Evolutionary conservation across 2,329 filamentous ascomycete species (phyloP), one percentile per base, ranked within the genome.

Genomic region (Paecilomyces sp.): DNA sequence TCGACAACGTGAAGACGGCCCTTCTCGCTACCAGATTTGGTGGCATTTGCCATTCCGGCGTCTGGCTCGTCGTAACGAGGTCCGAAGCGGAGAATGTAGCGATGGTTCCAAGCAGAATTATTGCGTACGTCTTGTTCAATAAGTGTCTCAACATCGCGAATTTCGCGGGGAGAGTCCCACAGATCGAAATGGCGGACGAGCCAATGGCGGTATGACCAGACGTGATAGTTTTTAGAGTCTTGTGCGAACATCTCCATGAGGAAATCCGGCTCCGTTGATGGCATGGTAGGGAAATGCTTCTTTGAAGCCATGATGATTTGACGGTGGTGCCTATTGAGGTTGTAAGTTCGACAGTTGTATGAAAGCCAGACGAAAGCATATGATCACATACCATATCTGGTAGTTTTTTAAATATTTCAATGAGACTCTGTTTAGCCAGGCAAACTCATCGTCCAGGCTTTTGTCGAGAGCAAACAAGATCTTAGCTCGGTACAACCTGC

Each of bases 211-310:
- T 97, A 99, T 58, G 88, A 91, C 94, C 94, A 99, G 55, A 97
- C 94, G 73, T 99, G 94, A 74, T 99, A 97, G 79, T 99, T 99
- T 79, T 99, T 99, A 56, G 89, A 85, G 73, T 99, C 94, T 67
- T 89, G 83, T 50, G 82, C 83, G 58, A 99, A 87, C 84, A 99
- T 97, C 54, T 82, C 76, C 61, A 82, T 83, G 61, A 97, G 83
- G 73, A 97, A 97, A 13, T 81, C 81, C 22, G 83, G 80, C 77
- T 99, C 94, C 3, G 83, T 84, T 3, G 80, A 73, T 11, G 84
- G 85, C 57, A 91, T 82, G 18, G 72, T 79, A 13, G 84, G 78
- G 60, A 81, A 81, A 66, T 80, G 65, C 7, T 62, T 58, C 58
- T 62, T 62, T 60, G 71, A 86, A 62, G 78, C 83, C 74, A 78